Percentiles rank a stretch among this genome's conserved stretches.
These are phyloP conservation scores for Yarrowia phangngaensis DNA, from an alignment of 805 yeast genomes.

Conservation along the genomic window DNA sequence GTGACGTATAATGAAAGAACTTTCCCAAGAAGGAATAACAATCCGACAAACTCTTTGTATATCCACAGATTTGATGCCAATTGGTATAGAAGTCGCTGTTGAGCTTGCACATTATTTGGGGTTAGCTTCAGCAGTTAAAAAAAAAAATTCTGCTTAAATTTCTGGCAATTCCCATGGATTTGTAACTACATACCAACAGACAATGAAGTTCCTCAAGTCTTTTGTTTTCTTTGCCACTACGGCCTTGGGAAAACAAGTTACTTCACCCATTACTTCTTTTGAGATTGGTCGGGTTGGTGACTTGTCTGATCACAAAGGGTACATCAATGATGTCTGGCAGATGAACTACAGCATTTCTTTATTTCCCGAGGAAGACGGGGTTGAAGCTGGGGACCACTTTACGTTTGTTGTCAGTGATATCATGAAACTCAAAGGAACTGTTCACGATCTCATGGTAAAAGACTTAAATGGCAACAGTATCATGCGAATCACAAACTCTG, in stretches of 20 bases:
- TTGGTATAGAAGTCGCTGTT: too few species aligned
- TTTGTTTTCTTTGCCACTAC: background rate
- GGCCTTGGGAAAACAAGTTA: constrained; percentile 8
- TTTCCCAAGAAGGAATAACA: too few species aligned
- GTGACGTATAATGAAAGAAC: too few species aligned
- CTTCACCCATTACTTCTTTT: constrained; percentile 9
- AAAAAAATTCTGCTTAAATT: too few species aligned
- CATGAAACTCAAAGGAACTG: background rate
- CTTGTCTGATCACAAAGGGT: constrained; percentile 3
- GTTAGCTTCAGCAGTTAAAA: too few species aligned
- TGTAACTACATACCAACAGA: too few species aligned
- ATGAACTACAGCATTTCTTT: constrained; percentile 8
- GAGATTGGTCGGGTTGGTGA: background rate
- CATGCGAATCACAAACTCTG: constrained; percentile 23
- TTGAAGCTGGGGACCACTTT: constrained; percentile 13
- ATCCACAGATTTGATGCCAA: too few species aligned
- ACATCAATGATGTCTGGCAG: constrained; percentile 2
- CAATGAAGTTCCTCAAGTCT: constrained; percentile 16
- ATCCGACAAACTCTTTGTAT: too few species aligned
- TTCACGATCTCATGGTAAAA: constrained; percentile 9
- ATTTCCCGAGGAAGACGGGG: constrained; percentile 5
- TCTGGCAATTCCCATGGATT: too few species aligned
- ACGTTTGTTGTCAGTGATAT: background rate
- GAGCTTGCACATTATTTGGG: too few species aligned
- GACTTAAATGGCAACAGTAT: constrained; percentile 1